Evolutionary conservation across 1,139 yeast genomes (phyloP).

Genomic region (Blastobotrys capitulatus): DNA sequence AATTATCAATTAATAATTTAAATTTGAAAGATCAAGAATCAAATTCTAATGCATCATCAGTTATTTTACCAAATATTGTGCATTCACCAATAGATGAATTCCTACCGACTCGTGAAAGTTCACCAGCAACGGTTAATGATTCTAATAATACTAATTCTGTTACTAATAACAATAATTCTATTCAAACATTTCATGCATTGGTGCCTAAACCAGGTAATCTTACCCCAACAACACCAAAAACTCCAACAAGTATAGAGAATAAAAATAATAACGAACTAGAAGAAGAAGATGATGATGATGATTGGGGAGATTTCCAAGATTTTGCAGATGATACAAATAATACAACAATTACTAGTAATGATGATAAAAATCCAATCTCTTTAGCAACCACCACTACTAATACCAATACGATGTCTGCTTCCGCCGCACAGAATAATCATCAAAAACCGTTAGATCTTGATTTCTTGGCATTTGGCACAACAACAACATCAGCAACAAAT

Average conservation of each 20-base stretch:
- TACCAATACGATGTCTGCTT: neutral
- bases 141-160: no score
- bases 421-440: neutral
- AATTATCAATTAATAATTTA: no score
- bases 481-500: neutral
- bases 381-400: no score
- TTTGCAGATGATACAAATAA: neutral
- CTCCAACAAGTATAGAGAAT: no score
- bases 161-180: no score
- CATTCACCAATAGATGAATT: neutral
- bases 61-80: neutral
- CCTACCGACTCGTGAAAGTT: neutral
- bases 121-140: neutral
- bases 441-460: neutral
- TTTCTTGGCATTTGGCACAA: neutral
- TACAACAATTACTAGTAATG: neutral
- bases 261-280: no score
- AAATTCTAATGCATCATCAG: neutral
- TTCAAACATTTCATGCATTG: no score
- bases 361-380: neutral
- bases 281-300: slow-evolving; percentile 17
- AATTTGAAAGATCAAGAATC: no score
- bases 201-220: no score
- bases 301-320: slow-evolving; percentile 22
- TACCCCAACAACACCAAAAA: no score